Evolutionary conservation across 2,329 filamentous ascomycete genomes (phyloP), one percentile per base, ranked within the genome.

Genomic region (Ceratocystis ficicola): DNA sequence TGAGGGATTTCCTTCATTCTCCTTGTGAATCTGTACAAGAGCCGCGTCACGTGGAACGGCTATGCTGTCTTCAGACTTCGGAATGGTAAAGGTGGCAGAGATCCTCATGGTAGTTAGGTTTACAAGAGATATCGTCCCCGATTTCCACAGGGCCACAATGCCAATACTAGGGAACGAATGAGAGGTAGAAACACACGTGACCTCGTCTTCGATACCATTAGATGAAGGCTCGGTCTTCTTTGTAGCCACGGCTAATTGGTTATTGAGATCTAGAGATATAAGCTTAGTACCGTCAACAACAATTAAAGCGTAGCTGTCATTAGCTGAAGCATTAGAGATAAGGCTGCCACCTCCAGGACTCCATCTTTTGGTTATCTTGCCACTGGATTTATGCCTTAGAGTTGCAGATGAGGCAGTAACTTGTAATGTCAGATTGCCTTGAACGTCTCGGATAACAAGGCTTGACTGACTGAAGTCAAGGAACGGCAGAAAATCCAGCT

Each of bases 131-230:
- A 97, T 82, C 10, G 83, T 84, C 5, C 90, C 89, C n/a, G 86
- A 86, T 69, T 88, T 85, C 85, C 93, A 97, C 75, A 95, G 94
- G 1, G 91, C 92, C 17, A 94, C 81, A 32, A 96, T 86, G 66
- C 88, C 93, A 41, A 90, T 77, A 62, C 83, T 79, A 3, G 80
- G 77, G 15, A 86, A 77, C 44, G 83, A 78, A 2, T 82, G 78
- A 0, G 91, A 85, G 1, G 94, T 81, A 60, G 93, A 86, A 8
- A 97, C 80, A 71, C 92, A 95, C 1, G 94, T 89, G 44, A 97
- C 83, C 73, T 97, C 90, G 69, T 90, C 88, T 15, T 57, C 55
- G n/a, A 28, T 60, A 22, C 67, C 65, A 2, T 67, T 68, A 22
- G 77, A 1, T 80, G 79, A 63, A 90, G 83, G 4, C 83, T 78